Evolutionary conservation across 2,329 filamentous ascomycete genomes (phyloP), one percentile per base, ranked within the genome.

Genomic region (Pestalotiopsis fici): DNA sequence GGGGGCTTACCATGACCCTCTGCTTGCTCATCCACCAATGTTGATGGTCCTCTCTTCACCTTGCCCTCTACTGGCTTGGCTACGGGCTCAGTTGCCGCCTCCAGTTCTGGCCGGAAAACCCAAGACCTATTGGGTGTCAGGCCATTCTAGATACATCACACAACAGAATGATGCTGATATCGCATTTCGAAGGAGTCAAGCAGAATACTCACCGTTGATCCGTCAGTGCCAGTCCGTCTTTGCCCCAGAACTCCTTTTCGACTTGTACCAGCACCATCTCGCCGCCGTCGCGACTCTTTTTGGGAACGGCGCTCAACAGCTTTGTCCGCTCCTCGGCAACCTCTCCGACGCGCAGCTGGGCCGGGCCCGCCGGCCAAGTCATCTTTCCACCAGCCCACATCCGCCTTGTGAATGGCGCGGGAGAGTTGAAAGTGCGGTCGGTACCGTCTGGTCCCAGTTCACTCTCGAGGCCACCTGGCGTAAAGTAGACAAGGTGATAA

Each of bases 381-480:
- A 91, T 86, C 66, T 82, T 80, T 0, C 90, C 90, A 1, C 89
- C 89, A 0, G 89, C 89, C 90, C 90, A 91, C 89, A 91, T 91
- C 13, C 89, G 82, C 35, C 89, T 78, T 2, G 87, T 89, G 67
- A 90, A 91, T 0, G 88, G 88, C 3, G 78, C 69, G 0, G 86
- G 82, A 0, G 88, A 85, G 70, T 90, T 91, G 74, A 88, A 91
- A 0, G 85, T 85, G 1, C 74, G 78, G 76, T 91, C 89, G 0
- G 87, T 89, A 15, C 90, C 90, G 74, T 92, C 89, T 0, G 74
- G 69, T 0, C 88, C 88, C 0, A 91, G 81, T 6, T 86, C 82
- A 0, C 74, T 69, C 71, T 91, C 89, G 0, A 86, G 69, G 4
- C 85, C 85, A 0, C 79, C 78, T 0, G 89, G 88, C 0, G 88